Conservation (phyloP, 306 rosid species). For the Vigna mungo region DNA sequence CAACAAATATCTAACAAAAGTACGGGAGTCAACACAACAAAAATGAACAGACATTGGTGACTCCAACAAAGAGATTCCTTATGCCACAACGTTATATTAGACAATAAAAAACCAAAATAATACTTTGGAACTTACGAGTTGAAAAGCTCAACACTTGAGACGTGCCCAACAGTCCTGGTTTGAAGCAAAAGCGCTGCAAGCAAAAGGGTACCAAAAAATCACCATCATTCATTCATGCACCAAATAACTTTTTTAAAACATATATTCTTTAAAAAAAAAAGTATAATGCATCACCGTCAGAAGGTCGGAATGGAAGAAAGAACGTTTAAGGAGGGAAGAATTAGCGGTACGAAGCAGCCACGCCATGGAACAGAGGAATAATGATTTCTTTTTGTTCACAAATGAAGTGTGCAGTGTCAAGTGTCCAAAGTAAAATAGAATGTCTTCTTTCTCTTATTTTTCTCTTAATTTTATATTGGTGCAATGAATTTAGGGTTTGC, state of each 20-base stretch:
- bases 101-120: not conserved
- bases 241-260: not conserved
- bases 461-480: not conserved
- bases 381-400: not conserved
- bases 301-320: constrained; percentile 52
- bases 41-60: not conserved
- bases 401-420: constrained; percentile 7
- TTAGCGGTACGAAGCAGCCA: constrained; percentile 67
- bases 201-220: constrained; percentile 35
- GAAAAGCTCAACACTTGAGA: constrained; percentile 68
- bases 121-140: constrained; percentile 55
- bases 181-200: constrained; percentile 60
- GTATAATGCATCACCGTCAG: constrained; percentile 32
- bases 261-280: not conserved
- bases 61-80: not conserved
- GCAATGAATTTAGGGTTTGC: constrained; percentile 35
- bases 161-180: constrained; percentile 58
- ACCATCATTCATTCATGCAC: constrained; percentile 1
- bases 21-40: constrained; percentile 2
- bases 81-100: not conserved
- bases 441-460: not conserved
- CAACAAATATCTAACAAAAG: constrained; percentile 13
- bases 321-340: constrained; percentile 58
- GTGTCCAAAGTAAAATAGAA: constrained; percentile 4
- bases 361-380: constrained; percentile 63